Evolutionary conservation across 2,329 filamentous ascomycete species (phyloP).

Genomic region (Ascochyta koolunga): DNA sequence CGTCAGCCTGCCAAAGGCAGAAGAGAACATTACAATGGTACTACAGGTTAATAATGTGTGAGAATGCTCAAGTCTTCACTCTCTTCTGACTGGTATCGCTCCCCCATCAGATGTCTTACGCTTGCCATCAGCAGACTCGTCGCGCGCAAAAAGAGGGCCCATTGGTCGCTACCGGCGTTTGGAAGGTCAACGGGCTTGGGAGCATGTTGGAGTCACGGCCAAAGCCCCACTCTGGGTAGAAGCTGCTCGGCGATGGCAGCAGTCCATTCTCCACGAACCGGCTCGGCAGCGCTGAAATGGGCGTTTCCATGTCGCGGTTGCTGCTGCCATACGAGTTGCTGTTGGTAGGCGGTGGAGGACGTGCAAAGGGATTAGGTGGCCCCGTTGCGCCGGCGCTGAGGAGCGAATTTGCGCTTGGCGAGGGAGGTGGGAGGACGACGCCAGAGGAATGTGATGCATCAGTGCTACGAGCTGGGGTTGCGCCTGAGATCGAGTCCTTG

Average conservation of each 20-base stretch:
- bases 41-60: slow-evolving; percentile 9
- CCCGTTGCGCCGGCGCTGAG: slow-evolving; percentile 90
- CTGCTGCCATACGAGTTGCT: slow-evolving; percentile 49
- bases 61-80: slow-evolving; percentile 38
- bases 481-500: slow-evolving; percentile 65
- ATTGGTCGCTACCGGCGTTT: slow-evolving; percentile 69
- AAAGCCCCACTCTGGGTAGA: slow-evolving; percentile 92
- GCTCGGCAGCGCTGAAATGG: slow-evolving; percentile 91
- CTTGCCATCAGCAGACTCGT: slow-evolving; percentile 49
- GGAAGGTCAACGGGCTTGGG: slow-evolving; percentile 90
- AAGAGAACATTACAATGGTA: slow-evolving; percentile 12
- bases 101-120: slow-evolving; percentile 49
- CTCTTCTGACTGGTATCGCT: slow-evolving; percentile 47
- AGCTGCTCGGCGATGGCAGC: slow-evolving; percentile 86
- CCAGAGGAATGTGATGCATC: slow-evolving; percentile 67
- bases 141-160: slow-evolving; percentile 54
- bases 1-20: slow-evolving; percentile 12
- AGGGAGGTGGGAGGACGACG: slow-evolving; percentile 89
- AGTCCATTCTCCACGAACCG: slow-evolving; percentile 88
- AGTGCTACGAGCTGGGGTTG: slow-evolving; percentile 62
- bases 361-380: slow-evolving; percentile 93
- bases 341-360: slow-evolving; percentile 76
- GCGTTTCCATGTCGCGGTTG: slow-evolving; percentile 66
- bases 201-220: slow-evolving; percentile 81
- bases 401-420: slow-evolving; percentile 83